Evolutionary conservation across 495 filamentous ascomycete species (phyloP), one percentile per base, ranked within the genome.

Genomic region (Lepidopterella palustris): DNA sequence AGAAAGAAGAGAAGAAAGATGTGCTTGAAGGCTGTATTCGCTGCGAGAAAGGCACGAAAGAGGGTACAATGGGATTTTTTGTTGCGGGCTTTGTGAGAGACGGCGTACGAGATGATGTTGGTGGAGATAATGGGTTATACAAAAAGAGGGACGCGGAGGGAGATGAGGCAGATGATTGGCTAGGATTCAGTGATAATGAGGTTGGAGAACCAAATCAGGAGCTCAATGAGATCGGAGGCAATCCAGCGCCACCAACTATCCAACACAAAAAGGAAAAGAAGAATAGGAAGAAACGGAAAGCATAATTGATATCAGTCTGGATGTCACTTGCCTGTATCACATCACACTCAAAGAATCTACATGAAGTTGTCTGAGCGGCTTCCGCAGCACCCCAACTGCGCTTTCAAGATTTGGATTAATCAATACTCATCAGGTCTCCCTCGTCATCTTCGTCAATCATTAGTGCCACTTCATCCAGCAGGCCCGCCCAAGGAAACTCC

Each of bases 41-140:
- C 53, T 90, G 89, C 53, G 82, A 86, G 64, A 84, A 89, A 63
- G 88, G 86, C 32, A 90, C 88, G 65, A 85, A 84, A 21, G 82
- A 89, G 47, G 91, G 90, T 0, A 84, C 83, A 6, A 84, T 87
- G 58, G 86, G 86, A 1, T 89, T 89, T 69, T 89, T 89, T 62
- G 84, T 88, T 54, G 83, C 77, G 49, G 83, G 78, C 8, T 84
- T 89, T 71, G 75, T 86, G 11, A 76, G 84, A 61, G 79, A 84
- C 60, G 32, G 31, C 10, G 21, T 11, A 25, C 28, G 27, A 20
- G 40, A 4, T 18, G 26, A 20, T 29, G 21, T 18, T 26, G 24
- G 1, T 29, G 15, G 27, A 42, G 24, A 21, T 13, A 58, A 55
- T 51, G 25, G 13, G 61, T 35, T 23, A 35, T 2, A 32, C 56